These are phyloP conservation scores for Kuraishia ogatae DNA, from an alignment of 805 yeast genomes.

Conservation along the genomic window DNA sequence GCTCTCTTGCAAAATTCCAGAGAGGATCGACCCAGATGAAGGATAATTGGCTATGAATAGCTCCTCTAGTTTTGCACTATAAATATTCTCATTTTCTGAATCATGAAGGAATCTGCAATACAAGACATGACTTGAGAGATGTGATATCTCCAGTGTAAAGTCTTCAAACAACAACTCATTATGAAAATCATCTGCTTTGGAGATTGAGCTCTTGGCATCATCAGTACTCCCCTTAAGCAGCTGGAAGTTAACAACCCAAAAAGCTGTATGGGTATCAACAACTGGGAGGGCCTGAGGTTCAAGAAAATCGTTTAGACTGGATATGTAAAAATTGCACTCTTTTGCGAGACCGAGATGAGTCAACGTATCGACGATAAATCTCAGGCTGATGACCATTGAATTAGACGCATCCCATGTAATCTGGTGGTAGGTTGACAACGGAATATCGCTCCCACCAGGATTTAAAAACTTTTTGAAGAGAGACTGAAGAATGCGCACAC, in stretches of 20 bases:
- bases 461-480: slow-evolving; percentile 33
- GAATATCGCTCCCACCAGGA: slow-evolving; percentile 8
- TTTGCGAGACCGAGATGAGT: slow-evolving; percentile 46
- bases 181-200: slow-evolving; percentile 6
- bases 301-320: slow-evolving; percentile 37
- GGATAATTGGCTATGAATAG: background rate
- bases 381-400: slow-evolving; percentile 29
- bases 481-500: slow-evolving; percentile 45
- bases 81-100: slow-evolving; percentile 4
- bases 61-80: background rate
- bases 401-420: slow-evolving; percentile 28
- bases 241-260: slow-evolving; percentile 15
- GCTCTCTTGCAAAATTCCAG: background rate
- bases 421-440: slow-evolving; percentile 14
- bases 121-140: slow-evolving; percentile 9
- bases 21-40: background rate
- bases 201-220: slow-evolving; percentile 8
- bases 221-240: slow-evolving; percentile 9
- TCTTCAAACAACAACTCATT: slow-evolving; percentile 7
- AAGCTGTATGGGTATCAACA: slow-evolving; percentile 12
- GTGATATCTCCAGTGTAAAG: slow-evolving; percentile 10
- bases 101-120: slow-evolving; percentile 10
- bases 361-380: slow-evolving; percentile 27
- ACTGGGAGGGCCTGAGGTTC: slow-evolving; percentile 18
- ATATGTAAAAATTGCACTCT: slow-evolving; percentile 46